Percentiles rank a stretch among this genome's conserved stretches.
Conservation (phyloP, 805 yeast genomes). For the Yamadazyma philogaea region DNA sequence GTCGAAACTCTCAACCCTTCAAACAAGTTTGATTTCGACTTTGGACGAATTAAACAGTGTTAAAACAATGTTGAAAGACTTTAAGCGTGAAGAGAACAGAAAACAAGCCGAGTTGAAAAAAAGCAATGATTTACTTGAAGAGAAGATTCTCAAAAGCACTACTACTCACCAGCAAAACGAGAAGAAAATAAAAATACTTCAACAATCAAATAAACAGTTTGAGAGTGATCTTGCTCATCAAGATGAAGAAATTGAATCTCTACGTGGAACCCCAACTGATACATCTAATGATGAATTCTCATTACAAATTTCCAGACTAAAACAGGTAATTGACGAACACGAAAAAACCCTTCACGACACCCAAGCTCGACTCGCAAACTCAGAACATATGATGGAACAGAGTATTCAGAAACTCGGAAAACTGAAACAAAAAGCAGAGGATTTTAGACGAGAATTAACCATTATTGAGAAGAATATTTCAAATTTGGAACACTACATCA, state of each 20-base stretch:
- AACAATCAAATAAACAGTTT: slow-evolving; percentile 37
- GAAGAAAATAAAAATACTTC: slow-evolving; percentile 36
- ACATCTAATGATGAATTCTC: not conserved
- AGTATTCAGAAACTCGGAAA: slow-evolving; percentile 24
- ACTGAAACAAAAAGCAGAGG: slow-evolving; percentile 22
- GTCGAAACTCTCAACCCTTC: slow-evolving; percentile 30
- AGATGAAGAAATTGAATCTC: slow-evolving; percentile 5
- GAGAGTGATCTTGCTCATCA: slow-evolving; percentile 29
- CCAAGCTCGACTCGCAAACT: slow-evolving; percentile 20
- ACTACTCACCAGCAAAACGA: slow-evolving; percentile 28
- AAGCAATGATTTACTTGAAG: slow-evolving; percentile 30
- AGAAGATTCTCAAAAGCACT: slow-evolving; percentile 30
- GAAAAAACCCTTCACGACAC: slow-evolving; percentile 23
- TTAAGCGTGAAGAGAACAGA: slow-evolving; percentile 39
- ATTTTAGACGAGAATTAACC: slow-evolving; percentile 25
- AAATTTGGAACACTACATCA: slow-evolving; percentile 24
- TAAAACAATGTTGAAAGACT: slow-evolving; percentile 26
- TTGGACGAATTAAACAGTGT: slow-evolving; percentile 23
- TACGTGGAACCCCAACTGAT: not conserved
- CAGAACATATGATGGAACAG: slow-evolving; percentile 22
- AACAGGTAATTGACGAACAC: slow-evolving; percentile 20
- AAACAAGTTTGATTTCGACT: slow-evolving; percentile 31
- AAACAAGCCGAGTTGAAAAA: slow-evolving; percentile 29
- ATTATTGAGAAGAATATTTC: slow-evolving; percentile 25
- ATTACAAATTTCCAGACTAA: slow-evolving; percentile 21